Conservation (phyloP, 768 basidiomycete species). For the Mrakia hoshinonis region DNA sequence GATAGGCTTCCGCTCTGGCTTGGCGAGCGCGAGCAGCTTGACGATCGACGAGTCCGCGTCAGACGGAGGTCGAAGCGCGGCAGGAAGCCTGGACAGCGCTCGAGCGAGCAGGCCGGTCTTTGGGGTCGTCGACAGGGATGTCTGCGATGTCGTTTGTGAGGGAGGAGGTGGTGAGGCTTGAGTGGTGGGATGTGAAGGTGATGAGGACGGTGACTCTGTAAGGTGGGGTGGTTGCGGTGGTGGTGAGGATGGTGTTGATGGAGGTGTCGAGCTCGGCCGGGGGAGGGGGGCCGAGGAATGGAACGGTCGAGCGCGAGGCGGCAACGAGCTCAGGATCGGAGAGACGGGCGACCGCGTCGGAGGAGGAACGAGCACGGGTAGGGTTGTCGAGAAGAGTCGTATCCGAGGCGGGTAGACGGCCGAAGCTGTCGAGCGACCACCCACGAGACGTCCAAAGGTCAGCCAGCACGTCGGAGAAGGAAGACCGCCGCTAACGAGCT, state of each 20-base stretch:
- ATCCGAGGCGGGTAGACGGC: not conserved
- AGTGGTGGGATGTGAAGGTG: not conserved
- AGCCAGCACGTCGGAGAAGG: not conserved
- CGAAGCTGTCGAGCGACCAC: not conserved
- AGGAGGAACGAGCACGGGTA: not conserved
- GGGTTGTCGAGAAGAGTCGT: not conserved
- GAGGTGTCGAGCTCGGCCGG: not conserved
- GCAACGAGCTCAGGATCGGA: not conserved
- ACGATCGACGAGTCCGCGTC: constrained; percentile 20
- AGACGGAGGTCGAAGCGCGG: not conserved
- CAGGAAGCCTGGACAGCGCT: not conserved
- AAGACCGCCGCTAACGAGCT: not conserved
- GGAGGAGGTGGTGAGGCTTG: not conserved
- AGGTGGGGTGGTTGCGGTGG: not conserved
- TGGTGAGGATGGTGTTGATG: not conserved
- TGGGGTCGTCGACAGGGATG: not conserved
- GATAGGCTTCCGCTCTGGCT: constrained; percentile 70
- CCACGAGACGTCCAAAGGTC: not conserved
- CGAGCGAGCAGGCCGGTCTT: constrained; percentile 5
- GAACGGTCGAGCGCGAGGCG: not conserved
- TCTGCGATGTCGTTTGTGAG: not conserved
- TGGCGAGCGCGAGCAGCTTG: constrained; percentile 65
- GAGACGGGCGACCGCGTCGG: not conserved
- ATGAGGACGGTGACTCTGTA: not conserved
- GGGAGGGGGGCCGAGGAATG: not conserved